Evolutionary conservation across 2,329 filamentous ascomycete species (phyloP), one percentile per base, ranked within the genome.

Genomic region (Claviceps sp.): DNA sequence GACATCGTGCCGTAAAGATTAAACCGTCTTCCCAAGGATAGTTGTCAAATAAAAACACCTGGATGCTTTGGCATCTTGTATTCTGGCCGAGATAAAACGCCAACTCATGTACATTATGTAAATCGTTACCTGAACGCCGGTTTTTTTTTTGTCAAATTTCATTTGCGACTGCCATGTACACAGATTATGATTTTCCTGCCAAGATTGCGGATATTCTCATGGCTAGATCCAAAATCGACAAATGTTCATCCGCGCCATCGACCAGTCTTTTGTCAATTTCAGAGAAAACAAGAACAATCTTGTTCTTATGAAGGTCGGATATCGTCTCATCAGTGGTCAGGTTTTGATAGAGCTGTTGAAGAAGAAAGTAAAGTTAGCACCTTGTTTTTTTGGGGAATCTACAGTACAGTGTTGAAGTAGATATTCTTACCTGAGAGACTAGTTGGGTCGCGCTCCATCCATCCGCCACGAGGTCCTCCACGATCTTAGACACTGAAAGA

Each of bases 361-460:
- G 34, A 13, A 23, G 17, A 11, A 1, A 34, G 29, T 1, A 4
- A 37, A 9, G 26, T 57, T 51, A 60, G 61, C 53, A 47, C 45
- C 3, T 23, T 42, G 8, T 17, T 14, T 6, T 20, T 16, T 29
- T 45, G n/a, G n/a, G 23, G 23, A 34, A 34, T 11, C 29, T 34
- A 34, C 43, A 29, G 23, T n/a, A 13, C 23, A 29, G 22, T n/a
- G 5, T 45, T 36, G 13, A 34, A 49, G 22, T 23, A 22, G 23
- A 20, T 17, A 20, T 16, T 20, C 71, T 67, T 70, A 86, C 84
- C 76, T 95, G 89, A 17, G 78, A 73, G 39, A 97, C 77, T 26
- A 96, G 80, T 68, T 97, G 93, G 6, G 83, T 82, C 23, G 91
- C 93, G 65, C 90, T 96, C 91, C 93, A 98, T 8, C 93, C 93